phyloP scores from a whole-genome alignment of 306 rosid species.

The Argentina anserina region DNA sequence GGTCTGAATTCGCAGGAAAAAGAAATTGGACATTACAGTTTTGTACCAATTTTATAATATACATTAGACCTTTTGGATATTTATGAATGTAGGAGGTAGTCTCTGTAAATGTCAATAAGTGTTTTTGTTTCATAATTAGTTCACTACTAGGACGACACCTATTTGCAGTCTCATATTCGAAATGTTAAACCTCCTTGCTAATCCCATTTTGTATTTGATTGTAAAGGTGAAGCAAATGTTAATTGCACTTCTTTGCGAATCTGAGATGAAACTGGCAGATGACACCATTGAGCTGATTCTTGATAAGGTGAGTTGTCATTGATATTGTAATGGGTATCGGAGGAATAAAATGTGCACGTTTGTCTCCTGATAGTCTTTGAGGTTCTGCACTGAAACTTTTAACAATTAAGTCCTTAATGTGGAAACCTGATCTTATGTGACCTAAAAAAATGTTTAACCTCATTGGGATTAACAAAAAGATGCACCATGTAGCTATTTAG shows the following conservation, averaged over 20 bases:
- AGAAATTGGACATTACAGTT: no score
- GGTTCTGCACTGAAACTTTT: not conserved
- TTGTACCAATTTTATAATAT: no score
- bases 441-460: not conserved
- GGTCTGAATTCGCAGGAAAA: no score
- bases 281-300: conserved; percentile 74
- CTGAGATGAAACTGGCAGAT: conserved; percentile 74
- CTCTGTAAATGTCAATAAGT: not conserved
- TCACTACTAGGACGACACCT: not conserved
- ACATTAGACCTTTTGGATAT: no score
- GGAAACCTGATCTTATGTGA: not conserved
- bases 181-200: not conserved
- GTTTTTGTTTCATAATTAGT: not conserved
- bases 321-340: not conserved
- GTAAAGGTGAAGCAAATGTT: conserved; percentile 85
- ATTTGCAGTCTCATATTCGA: not conserved
- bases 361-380: not conserved
- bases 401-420: not conserved
- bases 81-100: not conserved
- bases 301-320: conserved; percentile 51
- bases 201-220: conserved; percentile 6
- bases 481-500: not conserved
- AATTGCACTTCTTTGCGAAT: conserved; percentile 79
- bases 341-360: not conserved
- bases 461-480: not conserved